Evolutionary conservation across 495 filamentous ascomycete species (phyloP), one percentile per base, ranked within the genome.

Genomic region (Trypethelium eluteriae): DNA sequence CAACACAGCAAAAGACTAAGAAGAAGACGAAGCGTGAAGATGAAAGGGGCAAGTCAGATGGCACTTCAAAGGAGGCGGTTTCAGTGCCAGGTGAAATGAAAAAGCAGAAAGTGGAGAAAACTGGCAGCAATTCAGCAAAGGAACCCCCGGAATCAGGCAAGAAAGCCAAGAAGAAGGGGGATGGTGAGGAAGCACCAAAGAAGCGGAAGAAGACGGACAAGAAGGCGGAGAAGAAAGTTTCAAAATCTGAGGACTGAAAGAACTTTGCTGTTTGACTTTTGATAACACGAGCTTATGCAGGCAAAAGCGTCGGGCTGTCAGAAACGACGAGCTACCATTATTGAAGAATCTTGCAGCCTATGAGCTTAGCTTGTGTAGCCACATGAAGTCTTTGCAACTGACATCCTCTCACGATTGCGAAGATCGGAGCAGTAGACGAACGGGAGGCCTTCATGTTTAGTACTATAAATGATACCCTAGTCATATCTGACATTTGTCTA

Each of bases 21-120:
- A 75, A 72, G 57, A 73, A 73, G 66, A 63, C 62, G 32, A 71
- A 50, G 53, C 65, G 25, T 3, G 57, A 64, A 50, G 67, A 63
- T 49, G 57, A 57, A 64, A 62, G 53, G 3, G 56, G 39, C 61
- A 67, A 67, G 59, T 56, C 49, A 38, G 35, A 57, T 50, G 25
- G 25, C 41, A 65, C 65, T 7, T 18, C 50, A 11, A 25, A 12
- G 14, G 35, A 18, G 14, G 5, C 57, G 9, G 46, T 16, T 35
- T n/a, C 36, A 25, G 66, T 65, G 61, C 61, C 35, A 59, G 57
- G 61, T 39, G 18, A 44, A 36, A 59, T 62, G 50, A 3, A 9
- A 10, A 66, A 66, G 63, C 14, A 63, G 64, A 62, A 69, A 67
- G 41, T 69, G 59, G 65, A 44, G 14, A 62, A 41, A 35, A 32